Conservation (phyloP, 1,284 basidiomycete genomes). For the Cystodermella granulosa region DNA sequence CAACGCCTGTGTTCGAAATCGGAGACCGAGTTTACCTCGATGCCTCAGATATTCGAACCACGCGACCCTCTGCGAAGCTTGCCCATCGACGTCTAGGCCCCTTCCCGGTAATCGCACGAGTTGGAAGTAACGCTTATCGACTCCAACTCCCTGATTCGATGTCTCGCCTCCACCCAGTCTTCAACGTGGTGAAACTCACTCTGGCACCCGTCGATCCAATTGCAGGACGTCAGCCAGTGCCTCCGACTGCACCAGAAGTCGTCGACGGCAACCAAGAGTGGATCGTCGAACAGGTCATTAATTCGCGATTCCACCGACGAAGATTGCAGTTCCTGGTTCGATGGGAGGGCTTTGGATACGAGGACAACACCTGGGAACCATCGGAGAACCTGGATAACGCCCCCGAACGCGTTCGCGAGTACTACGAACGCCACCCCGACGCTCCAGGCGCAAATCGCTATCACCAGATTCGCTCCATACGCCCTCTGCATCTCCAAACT, state of each 20-base stretch:
- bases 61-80: constrained; percentile 31
- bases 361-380: constrained; percentile 15
- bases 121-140: constrained; percentile 25
- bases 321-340: too few species aligned
- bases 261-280: too few species aligned
- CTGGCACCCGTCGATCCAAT: too few species aligned
- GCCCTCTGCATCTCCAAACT: too few species aligned
- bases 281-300: too few species aligned
- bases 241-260: too few species aligned
- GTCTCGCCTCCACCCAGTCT: too few species aligned
- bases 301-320: constrained; percentile 9
- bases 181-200: too few species aligned
- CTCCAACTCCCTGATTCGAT: constrained; percentile 31
- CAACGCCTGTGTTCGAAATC: constrained; percentile 1
- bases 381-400: constrained; percentile 3
- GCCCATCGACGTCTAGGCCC: constrained; percentile 30
- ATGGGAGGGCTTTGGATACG: constrained; percentile 13
- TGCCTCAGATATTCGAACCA: constrained; percentile 24
- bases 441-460: too few species aligned
- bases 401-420: constrained; percentile 1
- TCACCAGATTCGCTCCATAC: too few species aligned
- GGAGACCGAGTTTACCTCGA: constrained; percentile 32
- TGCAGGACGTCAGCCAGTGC: neutral
- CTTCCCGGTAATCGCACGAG: too few species aligned
- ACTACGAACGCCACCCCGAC: constrained; percentile 1